Conservation (phyloP, 2,329 filamentous ascomycete species). For the Didymella arachidicola region DNA sequence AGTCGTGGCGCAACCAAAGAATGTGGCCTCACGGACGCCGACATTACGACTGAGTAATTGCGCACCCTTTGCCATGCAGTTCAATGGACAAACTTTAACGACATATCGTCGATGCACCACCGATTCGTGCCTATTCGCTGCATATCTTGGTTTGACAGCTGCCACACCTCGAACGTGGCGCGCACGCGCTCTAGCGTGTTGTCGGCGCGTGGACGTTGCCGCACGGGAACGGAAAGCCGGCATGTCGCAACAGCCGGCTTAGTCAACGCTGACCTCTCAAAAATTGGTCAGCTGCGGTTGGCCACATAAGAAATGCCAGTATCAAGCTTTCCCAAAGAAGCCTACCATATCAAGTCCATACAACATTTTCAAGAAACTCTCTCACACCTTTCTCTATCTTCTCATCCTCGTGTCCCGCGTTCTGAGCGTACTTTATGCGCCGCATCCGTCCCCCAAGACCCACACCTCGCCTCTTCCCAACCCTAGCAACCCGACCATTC, state of each 20-base stretch:
- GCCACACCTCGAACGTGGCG: not conserved
- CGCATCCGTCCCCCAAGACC: not conserved
- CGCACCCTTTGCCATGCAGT: not conserved
- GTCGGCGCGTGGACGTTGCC: conserved; percentile 1
- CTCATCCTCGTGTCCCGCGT: not conserved
- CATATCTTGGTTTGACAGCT: not conserved
- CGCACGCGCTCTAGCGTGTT: conserved; percentile 11
- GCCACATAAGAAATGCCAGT: conserved; percentile 20
- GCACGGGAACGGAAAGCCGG: not conserved
- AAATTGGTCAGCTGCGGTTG: conserved; percentile 29
- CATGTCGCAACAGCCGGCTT: conserved; percentile 25
- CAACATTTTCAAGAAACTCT: not conserved
- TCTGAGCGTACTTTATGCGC: conserved; percentile 6
- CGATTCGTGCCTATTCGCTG: conserved; percentile 2
- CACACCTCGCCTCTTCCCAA: not conserved
- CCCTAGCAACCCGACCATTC: not conserved
- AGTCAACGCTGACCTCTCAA: conserved; percentile 18
- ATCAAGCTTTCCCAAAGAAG: conserved; percentile 13
- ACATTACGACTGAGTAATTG: not conserved
- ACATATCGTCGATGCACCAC: not conserved
- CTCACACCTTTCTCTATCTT: too few species aligned
- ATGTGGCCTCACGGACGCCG: conserved; percentile 6
- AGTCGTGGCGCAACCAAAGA: conserved; percentile 15
- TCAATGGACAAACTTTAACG: not conserved
- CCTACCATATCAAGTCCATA: conserved; percentile 13